A percentile compares a stretch with the other conserved stretches of the same genome.
These are phyloP conservation scores for Fusarium sp. DNA, from an alignment of 2,329 filamentous ascomycete genomes.

Conservation along the genomic window DNA sequence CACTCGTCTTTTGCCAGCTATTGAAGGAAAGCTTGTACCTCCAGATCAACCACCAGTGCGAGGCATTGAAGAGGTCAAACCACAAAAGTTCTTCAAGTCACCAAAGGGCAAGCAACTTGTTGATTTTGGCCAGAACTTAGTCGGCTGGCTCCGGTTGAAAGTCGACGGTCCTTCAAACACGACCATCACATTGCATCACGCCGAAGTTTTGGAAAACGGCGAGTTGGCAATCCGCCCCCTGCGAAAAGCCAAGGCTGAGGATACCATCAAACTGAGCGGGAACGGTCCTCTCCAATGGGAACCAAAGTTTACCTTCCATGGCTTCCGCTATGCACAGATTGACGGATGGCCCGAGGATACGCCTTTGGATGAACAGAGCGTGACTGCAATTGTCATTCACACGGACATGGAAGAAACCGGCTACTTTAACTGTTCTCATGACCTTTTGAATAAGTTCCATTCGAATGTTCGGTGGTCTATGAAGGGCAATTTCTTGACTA, in stretches of 20 bases:
- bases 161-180: constrained; percentile 55
- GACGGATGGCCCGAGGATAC: constrained; percentile 57
- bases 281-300: constrained; percentile 4
- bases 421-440: constrained; percentile 65
- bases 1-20: background rate
- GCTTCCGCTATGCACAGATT: constrained; percentile 66
- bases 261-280: constrained; percentile 46
- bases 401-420: constrained; percentile 66
- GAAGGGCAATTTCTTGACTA: constrained; percentile 68
- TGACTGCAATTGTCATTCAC: constrained; percentile 57
- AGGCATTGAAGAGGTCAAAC: constrained; percentile 48
- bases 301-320: constrained; percentile 66
- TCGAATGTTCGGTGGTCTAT: constrained; percentile 68
- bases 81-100: constrained; percentile 53
- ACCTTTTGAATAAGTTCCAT: constrained; percentile 66
- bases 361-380: constrained; percentile 40
- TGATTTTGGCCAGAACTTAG: constrained; percentile 71
- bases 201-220: constrained; percentile 67
- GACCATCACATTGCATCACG: constrained; percentile 62
- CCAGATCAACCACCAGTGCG: constrained; percentile 60
- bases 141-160: constrained; percentile 62
- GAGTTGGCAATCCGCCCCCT: constrained; percentile 58
- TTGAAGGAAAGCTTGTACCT: constrained; percentile 39
- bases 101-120: constrained; percentile 61
- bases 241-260: constrained; percentile 57